These are phyloP conservation scores for Antrodiella citrinella DNA, from an alignment of 768 basidiomycete species.

Conservation along the genomic window DNA sequence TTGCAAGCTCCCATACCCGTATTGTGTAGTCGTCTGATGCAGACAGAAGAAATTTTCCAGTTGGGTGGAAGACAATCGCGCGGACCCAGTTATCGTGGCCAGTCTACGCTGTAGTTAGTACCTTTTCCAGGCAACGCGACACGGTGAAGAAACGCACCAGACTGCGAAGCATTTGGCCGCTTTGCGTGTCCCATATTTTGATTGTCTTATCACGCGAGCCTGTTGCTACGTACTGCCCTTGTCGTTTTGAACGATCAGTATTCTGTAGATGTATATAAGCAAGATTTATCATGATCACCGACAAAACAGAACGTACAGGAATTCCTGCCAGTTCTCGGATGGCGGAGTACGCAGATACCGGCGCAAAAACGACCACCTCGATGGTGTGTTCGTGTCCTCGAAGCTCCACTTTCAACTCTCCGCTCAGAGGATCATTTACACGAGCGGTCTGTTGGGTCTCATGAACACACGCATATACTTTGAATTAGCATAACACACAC, in stretches of 20 bases:
- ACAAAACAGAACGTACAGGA: slow-evolving; percentile 37
- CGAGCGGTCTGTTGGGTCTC: slow-evolving; percentile 53
- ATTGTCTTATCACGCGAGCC: slow-evolving; percentile 89
- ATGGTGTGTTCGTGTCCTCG: slow-evolving; percentile 85
- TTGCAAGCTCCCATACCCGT: slow-evolving; percentile 82
- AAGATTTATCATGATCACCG: slow-evolving; percentile 1
- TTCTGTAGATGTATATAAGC: too few species aligned
- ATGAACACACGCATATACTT: slow-evolving; percentile 11
- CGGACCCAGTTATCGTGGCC: slow-evolving; percentile 92
- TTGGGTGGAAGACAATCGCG: slow-evolving; percentile 82
- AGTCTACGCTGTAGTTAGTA: slow-evolving; percentile 40
- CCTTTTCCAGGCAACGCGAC: neutral
- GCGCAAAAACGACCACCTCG: slow-evolving; percentile 77
- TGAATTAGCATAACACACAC: neutral
- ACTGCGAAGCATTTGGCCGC: slow-evolving; percentile 73
- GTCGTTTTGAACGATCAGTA: slow-evolving; percentile 41
- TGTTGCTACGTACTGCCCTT: slow-evolving; percentile 60
- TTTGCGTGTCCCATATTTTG: slow-evolving; percentile 82
- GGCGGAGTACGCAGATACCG: slow-evolving; percentile 61
- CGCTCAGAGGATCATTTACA: slow-evolving; percentile 65
- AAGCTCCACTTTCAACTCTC: slow-evolving; percentile 74
- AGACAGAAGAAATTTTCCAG: slow-evolving; percentile 84
- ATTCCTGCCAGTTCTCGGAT: slow-evolving; percentile 73
- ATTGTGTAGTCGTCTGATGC: slow-evolving; percentile 90
- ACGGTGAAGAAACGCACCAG: slow-evolving; percentile 38